phyloP scores from a whole-genome alignment of 1,284 basidiomycete genomes.

The Tylopilus sp. region DNA sequence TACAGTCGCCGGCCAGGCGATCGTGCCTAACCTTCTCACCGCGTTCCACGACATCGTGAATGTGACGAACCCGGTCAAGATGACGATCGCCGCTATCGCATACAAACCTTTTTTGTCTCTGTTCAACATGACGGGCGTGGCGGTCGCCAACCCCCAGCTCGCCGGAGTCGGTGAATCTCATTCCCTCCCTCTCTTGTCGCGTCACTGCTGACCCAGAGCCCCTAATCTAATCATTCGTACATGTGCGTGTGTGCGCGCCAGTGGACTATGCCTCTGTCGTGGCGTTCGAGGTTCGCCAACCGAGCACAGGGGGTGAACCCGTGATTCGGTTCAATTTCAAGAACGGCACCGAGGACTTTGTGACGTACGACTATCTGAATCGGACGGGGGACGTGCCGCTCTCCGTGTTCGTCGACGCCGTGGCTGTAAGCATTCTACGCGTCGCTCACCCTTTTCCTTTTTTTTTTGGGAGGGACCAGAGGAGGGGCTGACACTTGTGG shows the following conservation, averaged over 20 bases:
- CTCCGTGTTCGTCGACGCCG: constrained; percentile 48
- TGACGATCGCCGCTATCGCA: constrained; percentile 62
- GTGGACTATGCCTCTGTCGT: constrained; percentile 74
- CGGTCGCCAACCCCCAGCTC: constrained; percentile 49
- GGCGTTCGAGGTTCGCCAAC: constrained; percentile 65
- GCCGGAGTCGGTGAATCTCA: constrained; percentile 56
- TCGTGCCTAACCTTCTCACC: constrained; percentile 59
- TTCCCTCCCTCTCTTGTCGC: constrained; percentile 8
- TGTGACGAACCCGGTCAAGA: constrained; percentile 56
- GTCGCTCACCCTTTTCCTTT: too few relatives aligned
- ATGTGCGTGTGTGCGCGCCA: constrained; percentile 19
- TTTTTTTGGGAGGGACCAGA: too few relatives aligned
- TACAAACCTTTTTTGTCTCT: constrained; percentile 85
- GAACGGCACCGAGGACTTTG: constrained; percentile 65
- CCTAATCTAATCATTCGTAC: too few relatives aligned
- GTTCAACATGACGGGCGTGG: constrained; percentile 70
- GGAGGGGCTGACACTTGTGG: too few relatives aligned
- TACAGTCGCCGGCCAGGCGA: constrained; percentile 70
- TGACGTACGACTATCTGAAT: constrained; percentile 61
- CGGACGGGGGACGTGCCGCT: constrained; percentile 56
- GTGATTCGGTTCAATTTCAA: constrained; percentile 74
- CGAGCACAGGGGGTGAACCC: constrained; percentile 41
- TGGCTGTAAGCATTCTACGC: constrained; percentile 43
- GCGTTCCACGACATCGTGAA: constrained; percentile 60
- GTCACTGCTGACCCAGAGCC: constrained; percentile 19